Base-by-base conservation (phyloP, 1,284 basidiomycete genomes). In the Cryptococcus amylolentus region DNA sequence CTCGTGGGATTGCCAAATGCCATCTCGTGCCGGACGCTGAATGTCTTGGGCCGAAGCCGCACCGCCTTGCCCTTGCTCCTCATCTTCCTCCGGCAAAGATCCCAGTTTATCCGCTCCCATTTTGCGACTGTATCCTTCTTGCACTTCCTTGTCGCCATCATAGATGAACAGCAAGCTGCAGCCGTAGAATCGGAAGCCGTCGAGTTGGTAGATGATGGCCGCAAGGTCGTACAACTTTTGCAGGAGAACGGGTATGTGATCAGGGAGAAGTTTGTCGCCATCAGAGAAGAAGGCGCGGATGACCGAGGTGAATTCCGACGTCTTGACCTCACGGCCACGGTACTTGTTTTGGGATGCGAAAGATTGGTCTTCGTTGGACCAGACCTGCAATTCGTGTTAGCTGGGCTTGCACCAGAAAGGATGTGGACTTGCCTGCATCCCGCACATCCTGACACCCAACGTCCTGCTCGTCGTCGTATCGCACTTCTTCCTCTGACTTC, bases 341-440 rank as follows among this genome's bases (percentile, higher is more conserved):
- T 98, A 98, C 79, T 99, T 99, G 83, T 98, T 93, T 74, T 96
- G 93, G 31, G 90, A 92, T 46, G 86, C 82, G 77, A 96, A 98
- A 23, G 87, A 84, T 64, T 90, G 83, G 20, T 86, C 86, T 58
- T 80, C 81, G 63, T 86, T 84, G 77, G 95, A 90, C 91, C 91
- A 97, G 23, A 96, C 91, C 92, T 96, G 64, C 23, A 3, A 12
- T 37, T 35, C 16, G 43, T 16, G 20, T 37, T 20, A 14, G 37
- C n/a, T 47, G 8, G 26, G 38, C 20, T 26, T 26, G n/a, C 8
- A 20, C 0, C 16, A 18, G 23, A 9, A 8, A 35, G 23, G 20
- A 20, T 20, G 20, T 13, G 23, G 4, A 72, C 87, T 80, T 68
- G 95, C 95, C 86, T 98, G 96, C 93, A 98, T 98, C 8, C 95